Evolutionary conservation across 2,329 filamentous ascomycete genomes (phyloP), one percentile per base, ranked within the genome.

Genomic region (Fusarium scirpi): DNA sequence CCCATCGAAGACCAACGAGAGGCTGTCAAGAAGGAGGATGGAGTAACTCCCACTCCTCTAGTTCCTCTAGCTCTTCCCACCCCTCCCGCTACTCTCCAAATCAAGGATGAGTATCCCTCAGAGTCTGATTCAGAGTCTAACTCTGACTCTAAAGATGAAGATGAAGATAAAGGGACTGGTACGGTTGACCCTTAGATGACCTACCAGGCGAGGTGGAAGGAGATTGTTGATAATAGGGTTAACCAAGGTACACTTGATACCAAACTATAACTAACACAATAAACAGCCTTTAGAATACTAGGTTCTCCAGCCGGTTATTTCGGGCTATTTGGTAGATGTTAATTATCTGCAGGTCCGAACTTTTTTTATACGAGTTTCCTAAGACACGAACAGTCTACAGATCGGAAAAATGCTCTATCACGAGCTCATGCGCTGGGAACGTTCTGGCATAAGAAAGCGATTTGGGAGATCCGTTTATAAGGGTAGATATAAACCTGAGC

Each of bases 281-380:
- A 18, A 38, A 18, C 16, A 38, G 32, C 16, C 32, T 4, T 3
- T 2, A 9, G 32, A 38, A 18, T 38, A 38, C 16, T 9, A 38
- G 16, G 2, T 38, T 6, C 32, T 9, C 10, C 11, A 9, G 32
- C 32, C 32, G 32, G 16, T 38, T 0, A 3, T 38, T 9, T 38
- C 32, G 5, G 16, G 32, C 32, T 9, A 38, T 18, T 6, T 18
- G 1, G 32, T 9, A n/a, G 34, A 38, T n/a, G 32, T 38, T n/a
- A 1, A 38, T 1, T 3, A 38, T n/a, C 2, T 18, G 8, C 32
- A 34, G 5, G 32, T 34, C 16, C 2, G 32, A 5, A 4, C 16
- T 38, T 38, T 6, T 38, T 38, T 8, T 18, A 18, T 8, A 24
- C 32, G 18, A 16, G 32, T 4, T 18, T 8, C 9, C 5, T 10